phyloP scores from a whole-genome alignment of 371 early-diverging fungal genomes.

The Syncephalis fuscata region DNA sequence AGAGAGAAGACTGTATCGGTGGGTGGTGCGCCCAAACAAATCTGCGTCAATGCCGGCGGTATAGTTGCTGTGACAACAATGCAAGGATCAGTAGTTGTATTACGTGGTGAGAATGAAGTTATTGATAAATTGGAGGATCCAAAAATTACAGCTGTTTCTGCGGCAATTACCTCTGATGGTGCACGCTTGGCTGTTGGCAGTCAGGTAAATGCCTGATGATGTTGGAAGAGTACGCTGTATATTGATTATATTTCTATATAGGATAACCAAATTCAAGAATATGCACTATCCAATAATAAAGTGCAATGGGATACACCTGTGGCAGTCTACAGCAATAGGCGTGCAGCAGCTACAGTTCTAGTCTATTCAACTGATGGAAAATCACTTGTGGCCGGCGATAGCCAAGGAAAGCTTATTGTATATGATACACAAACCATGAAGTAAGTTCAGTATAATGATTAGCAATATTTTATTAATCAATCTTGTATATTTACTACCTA shows the following conservation, averaged over 20 bases:
- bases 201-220: too few relatives aligned
- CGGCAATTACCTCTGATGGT: too few relatives aligned
- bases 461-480: background rate
- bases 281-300: slow-evolving; percentile 9
- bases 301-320: slow-evolving; percentile 14
- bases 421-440: slow-evolving; percentile 36
- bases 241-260: slow-evolving; percentile 3
- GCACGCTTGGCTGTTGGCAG: too few relatives aligned
- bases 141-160: too few relatives aligned
- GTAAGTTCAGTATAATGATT: slow-evolving; percentile 7
- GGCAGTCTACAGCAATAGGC: slow-evolving; percentile 21
- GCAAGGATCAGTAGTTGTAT: background rate
- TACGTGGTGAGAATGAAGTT: background rate
- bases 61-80: background rate
- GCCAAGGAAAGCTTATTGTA: slow-evolving; percentile 61
- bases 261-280: slow-evolving; percentile 29
- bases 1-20: too few relatives aligned
- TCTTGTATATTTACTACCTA: slow-evolving; percentile 1
- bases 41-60: background rate
- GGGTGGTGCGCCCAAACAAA: too few relatives aligned
- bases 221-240: too few relatives aligned
- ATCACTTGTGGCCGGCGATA: slow-evolving; percentile 69
- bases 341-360: slow-evolving; percentile 48
- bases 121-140: background rate
- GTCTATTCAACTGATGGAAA: slow-evolving; percentile 53